Evolutionary conservation across 2,329 filamentous ascomycete genomes (phyloP), one percentile per base, ranked within the genome.

Genomic region (Uncinocarpus reesii): DNA sequence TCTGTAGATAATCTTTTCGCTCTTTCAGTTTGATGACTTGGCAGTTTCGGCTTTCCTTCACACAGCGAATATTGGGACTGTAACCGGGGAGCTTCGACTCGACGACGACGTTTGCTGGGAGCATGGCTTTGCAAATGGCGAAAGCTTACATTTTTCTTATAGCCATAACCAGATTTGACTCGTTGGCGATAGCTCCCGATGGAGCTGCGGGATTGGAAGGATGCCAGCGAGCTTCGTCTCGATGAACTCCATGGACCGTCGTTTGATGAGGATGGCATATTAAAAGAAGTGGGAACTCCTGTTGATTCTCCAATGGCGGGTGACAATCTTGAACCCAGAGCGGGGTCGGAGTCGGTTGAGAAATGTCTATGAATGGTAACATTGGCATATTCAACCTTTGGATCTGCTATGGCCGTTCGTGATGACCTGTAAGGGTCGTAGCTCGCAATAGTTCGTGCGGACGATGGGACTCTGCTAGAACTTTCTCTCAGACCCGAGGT

Each of bases 341-440:
- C 35, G 8, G 47, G 21, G 29, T 13, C 42, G 11, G 31, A 29
- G 20, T 23, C 34, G 16, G 52, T 54, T 2, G 56, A 31, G 1
- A 61, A 54, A 49, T 61, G 67, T 42, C 80, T 77, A 58, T 87
- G 82, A 41, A 92, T 73, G 0, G 79, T 79, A 44, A 88, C 77
- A 56, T 79, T 84, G 24, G 81, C 75, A 57, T 80, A 80, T 51
- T 80, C 76, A 6, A 71, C 73, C 43, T 79, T 73, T 0, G 71
- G 67, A 20, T 70, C 56, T 47, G 65, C 51, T 44, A 76, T 67
- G 18, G 71, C 69, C 48, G 75, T 68, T 54, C 76, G 74, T 2
- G 83, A 87, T 3, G 84, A 79, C 58, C 85, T 79, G 63, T 84
- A 94, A 0, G 88, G 87, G 62, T 95, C 89, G 57, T 94, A 94